Evolutionary conservation across 2,329 filamentous ascomycete species (phyloP).

Genomic region (Botrytis hyacinthi): DNA sequence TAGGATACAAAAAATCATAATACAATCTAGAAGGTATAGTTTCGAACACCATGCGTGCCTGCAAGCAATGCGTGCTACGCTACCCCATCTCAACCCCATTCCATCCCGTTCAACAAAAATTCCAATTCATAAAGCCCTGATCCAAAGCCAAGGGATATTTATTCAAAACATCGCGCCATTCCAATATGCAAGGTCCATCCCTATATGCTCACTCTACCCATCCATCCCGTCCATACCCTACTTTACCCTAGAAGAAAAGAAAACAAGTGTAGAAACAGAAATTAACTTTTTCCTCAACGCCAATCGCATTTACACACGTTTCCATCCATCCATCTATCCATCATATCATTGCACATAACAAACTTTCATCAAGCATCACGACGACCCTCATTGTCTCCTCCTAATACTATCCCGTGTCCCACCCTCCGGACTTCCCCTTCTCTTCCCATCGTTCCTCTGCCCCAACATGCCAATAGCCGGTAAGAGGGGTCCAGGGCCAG

Average conservation of each 20-base stretch:
- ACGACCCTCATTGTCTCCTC: constrained; percentile 40
- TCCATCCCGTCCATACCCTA: neutral
- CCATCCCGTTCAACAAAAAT: constrained; percentile 26
- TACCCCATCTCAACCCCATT: constrained; percentile 27
- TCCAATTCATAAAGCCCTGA: constrained; percentile 10
- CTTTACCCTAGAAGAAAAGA: neutral
- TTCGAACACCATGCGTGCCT: constrained; percentile 23
- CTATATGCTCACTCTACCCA: constrained; percentile 4
- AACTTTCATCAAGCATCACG: neutral
- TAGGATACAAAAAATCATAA: constrained; percentile 23
- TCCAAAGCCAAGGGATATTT: constrained; percentile 6
- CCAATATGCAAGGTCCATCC: constrained; percentile 17
- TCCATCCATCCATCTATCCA: neutral
- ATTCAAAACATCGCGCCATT: constrained; percentile 15
- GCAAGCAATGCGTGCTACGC: constrained; percentile 24
- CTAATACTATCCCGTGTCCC: constrained; percentile 48
- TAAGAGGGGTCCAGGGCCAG: constrained; percentile 44
- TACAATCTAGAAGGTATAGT: constrained; percentile 32
- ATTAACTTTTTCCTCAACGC: constrained; percentile 4
- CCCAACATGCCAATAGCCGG: constrained; percentile 33
- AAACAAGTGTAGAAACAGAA: neutral
- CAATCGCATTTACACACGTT: constrained; percentile 13
- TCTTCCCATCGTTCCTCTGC: constrained; percentile 45
- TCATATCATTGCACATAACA: constrained; percentile 5
- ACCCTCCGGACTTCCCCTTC: constrained; percentile 52